Conservation (phyloP, 2,329 filamentous ascomycete species). For the Pseudohalonectria lignicola region DNA sequence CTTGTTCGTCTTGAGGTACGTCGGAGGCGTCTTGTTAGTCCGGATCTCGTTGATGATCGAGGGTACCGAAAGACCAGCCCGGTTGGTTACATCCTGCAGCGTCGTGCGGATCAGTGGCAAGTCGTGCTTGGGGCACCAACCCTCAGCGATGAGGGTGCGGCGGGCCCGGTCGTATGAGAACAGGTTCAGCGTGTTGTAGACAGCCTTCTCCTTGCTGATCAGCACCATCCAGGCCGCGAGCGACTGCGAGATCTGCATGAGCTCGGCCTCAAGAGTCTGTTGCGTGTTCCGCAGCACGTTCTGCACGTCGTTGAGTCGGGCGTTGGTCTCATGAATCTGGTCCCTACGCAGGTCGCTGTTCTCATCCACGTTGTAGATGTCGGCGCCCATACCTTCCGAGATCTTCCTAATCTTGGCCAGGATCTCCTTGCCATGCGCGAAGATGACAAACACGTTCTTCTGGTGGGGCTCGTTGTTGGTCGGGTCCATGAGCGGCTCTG, state of each 20-base stretch:
- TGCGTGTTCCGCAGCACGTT: constrained; percentile 94
- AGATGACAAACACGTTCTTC: constrained; percentile 99
- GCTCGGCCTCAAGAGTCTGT: constrained; percentile 81
- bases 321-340: constrained; percentile 96
- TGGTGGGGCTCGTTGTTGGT: constrained; percentile 81
- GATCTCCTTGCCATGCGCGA: constrained; percentile 96
- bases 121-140: constrained; percentile 91
- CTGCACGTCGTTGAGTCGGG: constrained; percentile 76
- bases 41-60: constrained; percentile 97
- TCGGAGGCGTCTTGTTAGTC: constrained; percentile 94
- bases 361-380: constrained; percentile 94
- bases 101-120: constrained; percentile 83
- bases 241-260: constrained; percentile 85
- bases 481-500: constrained; percentile 84
- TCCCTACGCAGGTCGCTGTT: constrained; percentile 91
- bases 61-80: constrained; percentile 89
- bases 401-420: constrained; percentile 99
- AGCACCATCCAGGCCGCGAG: constrained; percentile 96
- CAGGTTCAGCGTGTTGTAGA: constrained; percentile 88
- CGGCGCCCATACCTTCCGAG: constrained; percentile 90
- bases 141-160: constrained; percentile 94
- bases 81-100: constrained; percentile 91
- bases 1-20: constrained; percentile 96
- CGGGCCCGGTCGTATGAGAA: constrained; percentile 95
- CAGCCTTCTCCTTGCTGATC: constrained; percentile 95